phyloP scores from a whole-genome alignment of 2,329 filamentous ascomycete genomes.

The Cryphonectria parasitica region DNA sequence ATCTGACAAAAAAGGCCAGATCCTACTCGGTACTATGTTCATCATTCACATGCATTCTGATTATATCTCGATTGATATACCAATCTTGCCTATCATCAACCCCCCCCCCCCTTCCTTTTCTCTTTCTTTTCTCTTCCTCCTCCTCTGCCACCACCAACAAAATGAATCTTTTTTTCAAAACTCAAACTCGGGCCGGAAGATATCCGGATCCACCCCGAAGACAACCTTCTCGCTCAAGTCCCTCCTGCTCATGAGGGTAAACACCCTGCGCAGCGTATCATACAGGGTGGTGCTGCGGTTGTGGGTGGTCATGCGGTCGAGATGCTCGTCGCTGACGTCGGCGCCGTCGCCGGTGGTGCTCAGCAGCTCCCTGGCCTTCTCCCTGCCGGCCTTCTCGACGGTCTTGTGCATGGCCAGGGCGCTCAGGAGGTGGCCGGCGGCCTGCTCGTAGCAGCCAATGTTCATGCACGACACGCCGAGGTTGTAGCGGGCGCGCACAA shows the following conservation, averaged over 20 bases:
- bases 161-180: constrained; percentile 1
- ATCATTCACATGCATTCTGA: background rate
- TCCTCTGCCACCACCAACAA: no score
- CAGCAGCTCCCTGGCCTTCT: constrained; percentile 82
- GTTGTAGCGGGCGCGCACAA: constrained; percentile 96
- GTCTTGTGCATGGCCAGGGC: constrained; percentile 95
- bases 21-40: background rate
- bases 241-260: constrained; percentile 89
- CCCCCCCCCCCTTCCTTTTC: background rate
- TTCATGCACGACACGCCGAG: constrained; percentile 97
- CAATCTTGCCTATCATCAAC: background rate
- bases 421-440: constrained; percentile 88
- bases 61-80: background rate
- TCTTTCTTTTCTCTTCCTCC: background rate
- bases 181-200: constrained; percentile 88
- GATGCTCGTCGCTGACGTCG: constrained; percentile 65
- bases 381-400: constrained; percentile 82
- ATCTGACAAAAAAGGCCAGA: background rate
- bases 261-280: constrained; percentile 92
- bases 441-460: constrained; percentile 92
- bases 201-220: constrained; percentile 85
- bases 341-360: constrained; percentile 54
- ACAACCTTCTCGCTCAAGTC: constrained; percentile 89
- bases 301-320: constrained; percentile 88
- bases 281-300: constrained; percentile 97